Evolutionary conservation across 257 asterid genomes (phyloP).

Genomic region (Orobanche coerulescens): DNA sequence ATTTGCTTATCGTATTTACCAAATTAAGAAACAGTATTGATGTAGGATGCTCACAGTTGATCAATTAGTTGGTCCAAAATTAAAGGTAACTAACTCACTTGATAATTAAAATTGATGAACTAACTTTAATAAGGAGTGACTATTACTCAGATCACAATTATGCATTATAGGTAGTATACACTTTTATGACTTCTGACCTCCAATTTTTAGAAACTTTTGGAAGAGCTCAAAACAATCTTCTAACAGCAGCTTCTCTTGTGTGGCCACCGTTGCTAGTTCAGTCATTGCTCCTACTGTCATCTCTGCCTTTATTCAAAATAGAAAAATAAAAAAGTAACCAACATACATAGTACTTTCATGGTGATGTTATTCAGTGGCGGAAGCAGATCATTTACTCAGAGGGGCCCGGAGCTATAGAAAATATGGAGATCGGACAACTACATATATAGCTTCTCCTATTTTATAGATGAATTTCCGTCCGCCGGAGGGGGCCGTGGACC

Average conservation of each 20-base stretch:
- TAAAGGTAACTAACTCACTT: not conserved
- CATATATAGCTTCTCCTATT: too few species aligned
- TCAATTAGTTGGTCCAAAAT: not conserved
- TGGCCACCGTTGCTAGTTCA: conserved; percentile 52
- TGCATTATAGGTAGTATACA: not conserved
- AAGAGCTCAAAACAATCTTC: conserved; percentile 77
- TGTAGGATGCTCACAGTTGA: too few species aligned
- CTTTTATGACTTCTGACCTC: conserved; percentile 37
- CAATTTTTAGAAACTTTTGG: conserved; percentile 38
- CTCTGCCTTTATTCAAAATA: conserved; percentile 29
- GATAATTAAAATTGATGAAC: not conserved
- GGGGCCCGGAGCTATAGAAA: too few species aligned
- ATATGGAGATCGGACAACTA: too few species aligned
- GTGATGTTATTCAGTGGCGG: too few species aligned
- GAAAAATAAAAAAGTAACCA: not conserved
- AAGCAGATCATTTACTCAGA: too few species aligned
- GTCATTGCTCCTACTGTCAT: conserved; percentile 29
- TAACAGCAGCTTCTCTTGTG: conserved; percentile 60
- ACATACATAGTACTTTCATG: too few species aligned
- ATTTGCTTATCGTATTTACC: too few species aligned
- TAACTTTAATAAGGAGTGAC: not conserved
- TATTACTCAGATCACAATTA: too few species aligned
- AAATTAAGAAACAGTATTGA: too few species aligned
- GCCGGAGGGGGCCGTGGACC: too few species aligned
- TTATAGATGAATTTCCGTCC: too few species aligned